Evolutionary conservation across 1,139 yeast species (phyloP).

Genomic region (Pichia sp.): DNA sequence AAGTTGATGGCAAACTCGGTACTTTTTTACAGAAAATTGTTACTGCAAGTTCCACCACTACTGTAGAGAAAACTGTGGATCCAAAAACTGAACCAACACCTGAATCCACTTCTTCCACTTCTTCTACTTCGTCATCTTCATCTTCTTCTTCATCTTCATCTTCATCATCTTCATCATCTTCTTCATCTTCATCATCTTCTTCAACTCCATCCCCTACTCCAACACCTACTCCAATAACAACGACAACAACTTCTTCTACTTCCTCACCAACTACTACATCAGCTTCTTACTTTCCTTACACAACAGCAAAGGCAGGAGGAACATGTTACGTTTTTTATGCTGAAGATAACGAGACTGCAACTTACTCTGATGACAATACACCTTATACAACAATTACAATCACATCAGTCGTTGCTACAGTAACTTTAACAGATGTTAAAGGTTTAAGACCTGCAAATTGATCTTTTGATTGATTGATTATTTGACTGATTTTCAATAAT

Average conservation of each 20-base stretch:
- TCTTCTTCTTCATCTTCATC: conserved; percentile 1
- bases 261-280: conserved; percentile 12
- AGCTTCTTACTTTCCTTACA: conserved; percentile 24
- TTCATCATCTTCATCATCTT: conserved; percentile 1
- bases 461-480: too few species aligned
- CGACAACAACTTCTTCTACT: conserved; percentile 9
- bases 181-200: conserved; percentile 4
- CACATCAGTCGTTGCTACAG: conserved; percentile 28
- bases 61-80: background rate
- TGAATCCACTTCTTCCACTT: conserved; percentile 4
- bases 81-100: conserved; percentile 8
- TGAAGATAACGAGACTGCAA: conserved; percentile 23
- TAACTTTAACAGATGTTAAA: conserved; percentile 18
- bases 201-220: conserved; percentile 1
- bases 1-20: conserved; percentile 15
- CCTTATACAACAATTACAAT: conserved; percentile 28
- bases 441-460: background rate
- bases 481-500: too few species aligned
- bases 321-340: conserved; percentile 31
- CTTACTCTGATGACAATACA: conserved; percentile 19
- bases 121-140: conserved; percentile 6
- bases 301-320: conserved; percentile 25
- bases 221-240: conserved; percentile 11
- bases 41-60: conserved; percentile 7
- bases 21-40: conserved; percentile 16